Percentiles rank a stretch among this genome's conserved stretches.
phyloP scores from a whole-genome alignment of 129 eudicot genomes.

The Lactuca sativa region DNA sequence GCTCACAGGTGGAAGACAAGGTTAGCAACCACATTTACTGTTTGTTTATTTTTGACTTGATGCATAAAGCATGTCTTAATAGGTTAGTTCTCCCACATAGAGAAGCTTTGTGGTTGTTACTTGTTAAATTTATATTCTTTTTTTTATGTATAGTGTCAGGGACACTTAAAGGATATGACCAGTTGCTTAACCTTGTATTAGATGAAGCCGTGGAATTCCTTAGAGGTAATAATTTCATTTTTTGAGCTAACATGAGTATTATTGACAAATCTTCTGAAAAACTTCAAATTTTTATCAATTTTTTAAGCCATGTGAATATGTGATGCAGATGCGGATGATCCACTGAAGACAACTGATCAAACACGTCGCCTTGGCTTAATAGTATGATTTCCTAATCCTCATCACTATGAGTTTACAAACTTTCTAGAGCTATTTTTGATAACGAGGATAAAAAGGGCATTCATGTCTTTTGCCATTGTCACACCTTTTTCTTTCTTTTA shows the following conservation, averaged over 20 bases:
- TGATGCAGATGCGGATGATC: conserved; percentile 88
- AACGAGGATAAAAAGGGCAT: too few species aligned
- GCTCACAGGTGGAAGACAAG: conserved; percentile 99
- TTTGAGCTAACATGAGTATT: background rate
- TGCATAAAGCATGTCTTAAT: background rate
- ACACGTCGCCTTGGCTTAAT: conserved; percentile 91
- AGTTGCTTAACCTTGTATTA: conserved; percentile 88
- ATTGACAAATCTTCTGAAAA: too few species aligned
- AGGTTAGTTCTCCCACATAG: too few species aligned
- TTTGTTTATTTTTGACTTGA: background rate
- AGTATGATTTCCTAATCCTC: conserved; percentile 43
- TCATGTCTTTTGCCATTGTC: too few species aligned
- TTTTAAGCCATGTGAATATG: background rate
- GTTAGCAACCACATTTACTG: conserved; percentile 34
- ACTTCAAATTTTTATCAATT: too few species aligned
- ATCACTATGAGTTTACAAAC: background rate
- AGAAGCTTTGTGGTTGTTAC: background rate
- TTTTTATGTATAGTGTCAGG: conserved; percentile 63
- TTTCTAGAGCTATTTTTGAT: too few species aligned
- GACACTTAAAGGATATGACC: conserved; percentile 95
- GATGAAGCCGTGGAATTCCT: conserved; percentile 92
- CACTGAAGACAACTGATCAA: conserved; percentile 95
- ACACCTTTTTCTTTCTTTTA: too few species aligned
- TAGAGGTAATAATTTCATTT: conserved; percentile 38
- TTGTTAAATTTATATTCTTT: background rate